Evolutionary conservation across 192 early-diverging fungal species (phyloP).

Genomic region (Gigaspora rosea): DNA sequence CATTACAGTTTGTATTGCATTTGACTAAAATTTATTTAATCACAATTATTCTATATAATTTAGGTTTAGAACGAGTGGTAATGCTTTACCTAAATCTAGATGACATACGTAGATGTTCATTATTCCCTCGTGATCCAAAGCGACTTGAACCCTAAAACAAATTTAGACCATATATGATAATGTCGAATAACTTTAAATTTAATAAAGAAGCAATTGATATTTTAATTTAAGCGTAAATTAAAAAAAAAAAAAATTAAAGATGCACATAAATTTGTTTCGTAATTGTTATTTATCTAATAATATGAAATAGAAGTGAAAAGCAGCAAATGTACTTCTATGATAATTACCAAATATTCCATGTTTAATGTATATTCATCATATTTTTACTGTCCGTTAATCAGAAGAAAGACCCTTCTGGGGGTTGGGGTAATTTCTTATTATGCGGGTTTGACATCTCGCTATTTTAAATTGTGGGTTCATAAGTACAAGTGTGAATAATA

Average conservation of each 20-base stretch:
- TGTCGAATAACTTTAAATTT: not conserved
- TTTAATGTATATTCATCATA: too few relatives aligned
- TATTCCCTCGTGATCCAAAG: constrained; percentile 99
- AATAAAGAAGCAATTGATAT: not conserved
- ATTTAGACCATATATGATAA: not conserved
- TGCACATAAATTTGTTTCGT: too few relatives aligned
- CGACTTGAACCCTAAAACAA: constrained; percentile 76
- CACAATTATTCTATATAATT: not conserved
- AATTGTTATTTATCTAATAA: not conserved
- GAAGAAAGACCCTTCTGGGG: constrained; percentile 76
- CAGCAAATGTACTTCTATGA: not conserved
- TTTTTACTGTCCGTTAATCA: constrained; percentile 21
- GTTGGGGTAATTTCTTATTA: constrained; percentile 88
- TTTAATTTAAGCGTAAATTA: not conserved
- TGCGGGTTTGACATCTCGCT: constrained; percentile 86
- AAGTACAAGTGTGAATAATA: not conserved
- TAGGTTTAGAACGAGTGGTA: constrained; percentile 91
- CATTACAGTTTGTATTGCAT: not conserved
- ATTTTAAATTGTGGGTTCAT: constrained; percentile 6
- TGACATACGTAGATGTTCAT: constrained; percentile 87
- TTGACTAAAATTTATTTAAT: not conserved
- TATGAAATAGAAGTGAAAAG: not conserved
- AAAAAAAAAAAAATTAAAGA: too few relatives aligned
- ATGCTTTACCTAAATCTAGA: constrained; percentile 95
- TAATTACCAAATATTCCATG: not conserved